Conservation (phyloP, 75 land plant species). For the Gnetum montanum region DNA sequence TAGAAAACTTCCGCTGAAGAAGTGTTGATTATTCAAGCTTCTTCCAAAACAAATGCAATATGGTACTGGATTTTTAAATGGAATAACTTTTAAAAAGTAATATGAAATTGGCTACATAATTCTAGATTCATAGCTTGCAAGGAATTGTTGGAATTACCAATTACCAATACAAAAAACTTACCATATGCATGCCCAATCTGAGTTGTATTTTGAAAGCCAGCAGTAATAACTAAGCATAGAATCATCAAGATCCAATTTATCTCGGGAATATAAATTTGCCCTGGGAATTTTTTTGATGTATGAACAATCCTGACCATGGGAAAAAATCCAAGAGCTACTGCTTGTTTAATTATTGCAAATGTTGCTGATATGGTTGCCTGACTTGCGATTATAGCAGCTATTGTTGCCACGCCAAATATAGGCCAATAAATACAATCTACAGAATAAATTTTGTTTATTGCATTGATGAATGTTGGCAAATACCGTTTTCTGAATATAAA, state of each 20-base stretch:
- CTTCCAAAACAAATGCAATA: too few species aligned
- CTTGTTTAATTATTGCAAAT: slow-evolving; percentile 73
- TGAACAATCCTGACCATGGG: slow-evolving; percentile 81
- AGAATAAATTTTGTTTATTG: background rate
- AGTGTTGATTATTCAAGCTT: too few species aligned
- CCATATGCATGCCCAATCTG: slow-evolving; percentile 90
- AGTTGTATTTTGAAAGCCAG: slow-evolving; percentile 62
- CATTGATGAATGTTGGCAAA: background rate
- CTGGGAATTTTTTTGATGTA: slow-evolving; percentile 65
- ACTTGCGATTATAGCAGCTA: slow-evolving; percentile 74
- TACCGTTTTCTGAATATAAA: background rate
- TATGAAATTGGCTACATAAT: too few species aligned
- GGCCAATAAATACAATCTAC: slow-evolving; percentile 79
- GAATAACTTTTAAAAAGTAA: too few species aligned
- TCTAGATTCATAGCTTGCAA: too few species aligned
- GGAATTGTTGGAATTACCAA: too few species aligned
- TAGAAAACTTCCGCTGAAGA: too few species aligned
- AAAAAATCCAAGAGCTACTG: slow-evolving; percentile 79
- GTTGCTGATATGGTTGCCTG: slow-evolving; percentile 87
- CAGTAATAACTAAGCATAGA: slow-evolving; percentile 62
- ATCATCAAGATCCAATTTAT: slow-evolving; percentile 86
- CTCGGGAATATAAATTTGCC: slow-evolving; percentile 82
- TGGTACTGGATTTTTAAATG: too few species aligned
- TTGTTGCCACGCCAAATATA: slow-evolving; percentile 53
- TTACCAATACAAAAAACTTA: too few species aligned